phyloP scores from a whole-genome alignment of 805 yeast genomes.

The Saturnispora sekii region DNA sequence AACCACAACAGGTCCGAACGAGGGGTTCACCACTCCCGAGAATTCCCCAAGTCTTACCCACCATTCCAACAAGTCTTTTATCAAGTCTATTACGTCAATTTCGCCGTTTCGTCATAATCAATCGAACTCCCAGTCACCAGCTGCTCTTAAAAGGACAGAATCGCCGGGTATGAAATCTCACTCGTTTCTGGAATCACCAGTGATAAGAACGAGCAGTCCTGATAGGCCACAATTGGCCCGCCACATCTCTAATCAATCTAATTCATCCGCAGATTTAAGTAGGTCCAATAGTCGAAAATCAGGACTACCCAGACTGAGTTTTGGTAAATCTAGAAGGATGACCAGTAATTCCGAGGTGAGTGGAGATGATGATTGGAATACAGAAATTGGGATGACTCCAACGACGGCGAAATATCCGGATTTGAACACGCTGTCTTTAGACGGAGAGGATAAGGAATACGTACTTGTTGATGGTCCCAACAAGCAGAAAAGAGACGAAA shows the following conservation, averaged over 20 bases:
- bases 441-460: not conserved
- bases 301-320: slow-evolving; percentile 4
- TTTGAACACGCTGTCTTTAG: not conserved
- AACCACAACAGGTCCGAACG: not conserved
- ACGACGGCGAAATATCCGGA: not conserved
- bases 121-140: slow-evolving; percentile 7
- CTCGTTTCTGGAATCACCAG: slow-evolving; percentile 11
- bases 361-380: slow-evolving; percentile 13
- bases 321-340: not conserved
- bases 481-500: slow-evolving; percentile 3
- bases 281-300: slow-evolving; percentile 7
- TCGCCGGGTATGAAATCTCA: slow-evolving; percentile 10
- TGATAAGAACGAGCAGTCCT: slow-evolving; percentile 6
- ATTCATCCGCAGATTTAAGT: slow-evolving; percentile 5
- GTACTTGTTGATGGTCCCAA: slow-evolving; percentile 29
- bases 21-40: slow-evolving; percentile 4
- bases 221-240: slow-evolving; percentile 7
- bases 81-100: slow-evolving; percentile 6
- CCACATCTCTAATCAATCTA: slow-evolving; percentile 3
- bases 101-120: slow-evolving; percentile 10
- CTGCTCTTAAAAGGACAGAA: slow-evolving; percentile 10
- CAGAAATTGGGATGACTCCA: not conserved
- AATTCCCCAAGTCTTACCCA: not conserved
- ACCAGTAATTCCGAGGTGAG: not conserved
- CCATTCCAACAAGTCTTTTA: slow-evolving; percentile 4